These are phyloP conservation scores for Cnidoscolus chayamansa DNA, from an alignment of 441 rosid genomes.

Conservation along the genomic window DNA sequence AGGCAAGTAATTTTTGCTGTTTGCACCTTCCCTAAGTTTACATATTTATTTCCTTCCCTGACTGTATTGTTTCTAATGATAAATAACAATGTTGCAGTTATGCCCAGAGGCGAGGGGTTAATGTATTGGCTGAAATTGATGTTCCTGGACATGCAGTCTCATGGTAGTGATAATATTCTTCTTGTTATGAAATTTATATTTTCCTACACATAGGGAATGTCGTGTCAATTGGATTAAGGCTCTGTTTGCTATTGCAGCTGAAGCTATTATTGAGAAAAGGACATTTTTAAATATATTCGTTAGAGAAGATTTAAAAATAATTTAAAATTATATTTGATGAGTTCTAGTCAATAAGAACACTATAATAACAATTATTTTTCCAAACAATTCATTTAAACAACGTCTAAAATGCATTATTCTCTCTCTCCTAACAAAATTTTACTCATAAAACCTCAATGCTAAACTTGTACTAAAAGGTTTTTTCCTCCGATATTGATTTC, in stretches of 20 bases:
- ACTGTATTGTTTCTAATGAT: constrained; percentile 15
- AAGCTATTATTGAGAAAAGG: no score
- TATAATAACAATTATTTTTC: no score
- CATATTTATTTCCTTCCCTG: background rate
- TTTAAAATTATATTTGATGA: no score
- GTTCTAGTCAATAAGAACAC: no score
- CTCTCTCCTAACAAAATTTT: no score
- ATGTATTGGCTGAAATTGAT: constrained; percentile 69
- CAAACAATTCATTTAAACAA: no score
- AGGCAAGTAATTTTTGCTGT: constrained; percentile 40
- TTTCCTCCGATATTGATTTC: background rate
- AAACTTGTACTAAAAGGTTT: background rate
- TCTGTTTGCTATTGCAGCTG: no score
- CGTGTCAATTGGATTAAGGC: background rate
- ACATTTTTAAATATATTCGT: no score
- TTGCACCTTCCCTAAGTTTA: background rate
- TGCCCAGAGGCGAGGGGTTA: constrained; percentile 55
- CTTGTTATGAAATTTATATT: background rate
- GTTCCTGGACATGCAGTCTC: constrained; percentile 77
- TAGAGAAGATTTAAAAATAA: no score
- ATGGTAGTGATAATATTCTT: constrained; percentile 37
- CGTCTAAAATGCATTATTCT: no score
- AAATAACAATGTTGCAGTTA: constrained; percentile 40
- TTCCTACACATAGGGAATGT: background rate
- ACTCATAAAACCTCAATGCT: no score